Conservation (phyloP, 1,284 basidiomycete species). For the Stereum hirsutum region DNA sequence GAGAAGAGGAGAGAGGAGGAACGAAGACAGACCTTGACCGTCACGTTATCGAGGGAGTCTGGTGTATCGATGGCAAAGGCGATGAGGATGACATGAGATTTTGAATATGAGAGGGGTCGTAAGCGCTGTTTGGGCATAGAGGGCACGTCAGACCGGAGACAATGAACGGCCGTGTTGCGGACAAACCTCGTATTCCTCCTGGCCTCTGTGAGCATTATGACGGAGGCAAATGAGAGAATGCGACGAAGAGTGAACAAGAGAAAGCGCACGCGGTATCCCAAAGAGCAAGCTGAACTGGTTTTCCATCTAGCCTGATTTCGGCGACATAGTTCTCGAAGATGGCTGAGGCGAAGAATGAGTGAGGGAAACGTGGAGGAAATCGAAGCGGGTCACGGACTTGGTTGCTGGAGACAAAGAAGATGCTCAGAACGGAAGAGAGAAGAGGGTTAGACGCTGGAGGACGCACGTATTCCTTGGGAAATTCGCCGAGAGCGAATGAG, state of each 20-base stretch:
- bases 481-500: slow-evolving; percentile 93
- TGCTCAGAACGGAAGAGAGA: slow-evolving; percentile 9
- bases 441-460: slow-evolving; percentile 2
- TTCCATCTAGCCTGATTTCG: slow-evolving; percentile 94
- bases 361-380: neutral
- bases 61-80: slow-evolving; percentile 95
- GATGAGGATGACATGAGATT: slow-evolving; percentile 98
- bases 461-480: slow-evolving; percentile 89
- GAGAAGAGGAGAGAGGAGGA: slow-evolving; percentile 6
- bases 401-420: slow-evolving; percentile 18
- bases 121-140: slow-evolving; percentile 47
- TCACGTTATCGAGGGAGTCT: slow-evolving; percentile 94
- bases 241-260: slow-evolving; percentile 8
- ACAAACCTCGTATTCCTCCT: slow-evolving; percentile 88
- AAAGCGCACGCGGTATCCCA: slow-evolving; percentile 93
- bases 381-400: slow-evolving; percentile 17
- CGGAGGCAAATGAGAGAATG: slow-evolving; percentile 9
- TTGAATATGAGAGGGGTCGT: slow-evolving; percentile 93
- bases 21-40: slow-evolving; percentile 61
- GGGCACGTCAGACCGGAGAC: neutral
- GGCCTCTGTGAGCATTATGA: slow-evolving; percentile 55
- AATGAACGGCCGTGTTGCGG: neutral
- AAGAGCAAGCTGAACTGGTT: slow-evolving; percentile 89
- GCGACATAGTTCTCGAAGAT: slow-evolving; percentile 99
- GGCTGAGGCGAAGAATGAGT: slow-evolving; percentile 32